Conservation (phyloP, 1,284 basidiomycete genomes). For the Apiotrichum brassicae region DNA sequence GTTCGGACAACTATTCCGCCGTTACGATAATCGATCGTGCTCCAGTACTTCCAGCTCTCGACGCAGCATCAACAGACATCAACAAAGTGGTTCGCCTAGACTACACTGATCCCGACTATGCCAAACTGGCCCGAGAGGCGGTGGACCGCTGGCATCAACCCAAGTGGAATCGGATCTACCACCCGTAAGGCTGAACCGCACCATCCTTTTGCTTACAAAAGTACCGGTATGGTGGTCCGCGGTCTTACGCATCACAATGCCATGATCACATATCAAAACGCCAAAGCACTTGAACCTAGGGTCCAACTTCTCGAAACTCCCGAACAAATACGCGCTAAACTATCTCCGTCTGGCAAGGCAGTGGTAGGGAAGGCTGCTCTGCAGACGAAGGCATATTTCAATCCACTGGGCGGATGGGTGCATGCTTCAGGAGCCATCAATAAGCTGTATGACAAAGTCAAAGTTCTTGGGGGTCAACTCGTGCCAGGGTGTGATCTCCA, state of each 20-base stretch:
- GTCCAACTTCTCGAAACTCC: slow-evolving; percentile 9
- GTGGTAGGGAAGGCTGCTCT: background rate
- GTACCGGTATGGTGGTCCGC: slow-evolving; percentile 17
- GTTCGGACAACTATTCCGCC: slow-evolving; percentile 55
- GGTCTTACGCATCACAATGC: slow-evolving; percentile 2
- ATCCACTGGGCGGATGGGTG: slow-evolving; percentile 73
- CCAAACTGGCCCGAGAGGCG: slow-evolving; percentile 63
- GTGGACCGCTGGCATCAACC: slow-evolving; percentile 62
- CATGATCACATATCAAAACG: slow-evolving; percentile 6
- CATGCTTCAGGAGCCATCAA: slow-evolving; percentile 61
- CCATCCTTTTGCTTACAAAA: background rate
- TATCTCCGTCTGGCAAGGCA: slow-evolving; percentile 4
- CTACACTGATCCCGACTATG: slow-evolving; percentile 51
- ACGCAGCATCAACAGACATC: slow-evolving; percentile 75
- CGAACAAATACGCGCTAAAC: slow-evolving; percentile 5
- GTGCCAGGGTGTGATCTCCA: slow-evolving; percentile 54
- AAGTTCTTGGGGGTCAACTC: slow-evolving; percentile 55
- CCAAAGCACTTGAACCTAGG: slow-evolving; percentile 7
- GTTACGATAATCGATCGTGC: slow-evolving; percentile 70
- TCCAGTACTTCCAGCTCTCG: slow-evolving; percentile 59
- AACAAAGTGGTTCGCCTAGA: slow-evolving; percentile 62
- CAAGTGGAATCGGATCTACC: slow-evolving; percentile 64
- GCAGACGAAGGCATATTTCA: slow-evolving; percentile 54
- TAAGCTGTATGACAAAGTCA: slow-evolving; percentile 55
- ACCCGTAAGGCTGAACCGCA: slow-evolving; percentile 53